A percentile compares a stretch with the other conserved stretches of the same genome.
phyloP scores from a whole-genome alignment of 1,284 basidiomycete genomes.

The Microbotryum violaceum region DNA sequence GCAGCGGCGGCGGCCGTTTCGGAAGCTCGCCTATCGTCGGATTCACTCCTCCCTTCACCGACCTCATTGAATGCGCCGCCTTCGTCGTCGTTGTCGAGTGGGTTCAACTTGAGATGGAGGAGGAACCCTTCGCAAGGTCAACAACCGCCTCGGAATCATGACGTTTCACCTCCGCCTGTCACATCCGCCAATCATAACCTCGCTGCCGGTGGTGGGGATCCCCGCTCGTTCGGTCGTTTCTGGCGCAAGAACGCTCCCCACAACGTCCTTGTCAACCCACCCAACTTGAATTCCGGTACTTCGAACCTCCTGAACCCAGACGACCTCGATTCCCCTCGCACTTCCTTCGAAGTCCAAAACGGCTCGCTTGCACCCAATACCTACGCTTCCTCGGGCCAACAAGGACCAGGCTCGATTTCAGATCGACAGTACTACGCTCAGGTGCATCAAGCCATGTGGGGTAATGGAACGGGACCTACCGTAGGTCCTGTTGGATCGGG shows the following conservation, averaged over 20 bases:
- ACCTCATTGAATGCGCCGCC: background rate
- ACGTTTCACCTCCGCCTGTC: conserved; percentile 2
- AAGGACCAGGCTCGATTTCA: background rate
- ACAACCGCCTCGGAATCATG: background rate
- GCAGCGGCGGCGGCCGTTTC: background rate
- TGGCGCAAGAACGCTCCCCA: conserved; percentile 9
- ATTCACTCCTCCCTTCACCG: background rate
- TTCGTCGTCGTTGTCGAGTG: background rate
- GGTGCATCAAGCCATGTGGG: conserved; percentile 14
- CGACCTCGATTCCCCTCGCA: background rate
- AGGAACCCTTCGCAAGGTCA: conserved; percentile 1
- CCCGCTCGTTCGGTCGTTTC: conserved; percentile 15
- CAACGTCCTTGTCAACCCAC: background rate
- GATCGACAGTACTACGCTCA: conserved; percentile 26
- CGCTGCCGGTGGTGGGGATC: background rate
- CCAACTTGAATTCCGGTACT: background rate
- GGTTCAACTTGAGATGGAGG: conserved; percentile 11
- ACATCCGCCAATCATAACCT: background rate
- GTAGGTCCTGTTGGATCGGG: too few relatives aligned
- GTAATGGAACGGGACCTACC: too few relatives aligned
- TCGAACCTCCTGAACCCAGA: conserved; percentile 2
- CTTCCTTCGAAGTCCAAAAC: background rate
- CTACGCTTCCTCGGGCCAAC: background rate
- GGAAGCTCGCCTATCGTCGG: background rate
- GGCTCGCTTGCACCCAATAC: conserved; percentile 3